A percentile compares a stretch with the other conserved stretches of the same genome.
Conservation (phyloP, 164 flowering plant genomes). For the Berberis vulgaris region DNA sequence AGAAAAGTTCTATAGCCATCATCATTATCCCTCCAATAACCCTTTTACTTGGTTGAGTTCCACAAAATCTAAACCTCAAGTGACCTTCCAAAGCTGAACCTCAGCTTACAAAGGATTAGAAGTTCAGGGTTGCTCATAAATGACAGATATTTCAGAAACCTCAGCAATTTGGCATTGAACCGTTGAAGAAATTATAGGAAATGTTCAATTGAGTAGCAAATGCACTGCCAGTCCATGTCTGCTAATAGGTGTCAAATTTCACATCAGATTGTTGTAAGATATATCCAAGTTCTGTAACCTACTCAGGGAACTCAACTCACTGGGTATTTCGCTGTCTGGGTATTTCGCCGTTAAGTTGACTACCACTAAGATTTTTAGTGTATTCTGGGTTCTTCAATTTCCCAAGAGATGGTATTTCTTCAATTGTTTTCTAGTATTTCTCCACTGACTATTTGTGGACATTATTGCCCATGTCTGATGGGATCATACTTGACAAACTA, state of each 20-base stretch:
- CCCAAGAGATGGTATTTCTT: conserved; percentile 28
- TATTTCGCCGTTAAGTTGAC: conserved; percentile 34
- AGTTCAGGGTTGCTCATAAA: conserved; percentile 54
- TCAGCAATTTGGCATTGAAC: conserved; percentile 49
- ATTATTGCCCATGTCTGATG: conserved; percentile 42
- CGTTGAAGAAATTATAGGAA: conserved; percentile 57
- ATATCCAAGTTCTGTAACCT: conserved; percentile 45
- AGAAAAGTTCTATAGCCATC: too few species aligned
- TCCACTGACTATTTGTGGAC: conserved; percentile 35
- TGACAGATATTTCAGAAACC: conserved; percentile 34
- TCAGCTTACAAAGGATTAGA: conserved; percentile 32
- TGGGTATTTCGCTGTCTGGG: conserved; percentile 11
- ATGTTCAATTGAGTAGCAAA: conserved; percentile 39
- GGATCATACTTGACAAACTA: conserved; percentile 36
- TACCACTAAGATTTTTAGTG: conserved; percentile 49
- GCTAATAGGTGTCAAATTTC: conserved; percentile 32
- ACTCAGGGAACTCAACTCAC: conserved; percentile 29
- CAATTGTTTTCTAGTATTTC: conserved; percentile 26
- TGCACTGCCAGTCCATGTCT: conserved; percentile 1
- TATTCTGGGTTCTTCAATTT: conserved; percentile 44
- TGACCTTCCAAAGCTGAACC: conserved; percentile 16
- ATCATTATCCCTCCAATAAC: conserved; percentile 13
- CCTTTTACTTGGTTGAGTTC: background rate
- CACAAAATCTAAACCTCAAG: conserved; percentile 10
- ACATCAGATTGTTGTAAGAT: conserved; percentile 60